Conservation (phyloP, 371 early-diverging fungal species). For the Lichtheimia ramosa region DNA sequence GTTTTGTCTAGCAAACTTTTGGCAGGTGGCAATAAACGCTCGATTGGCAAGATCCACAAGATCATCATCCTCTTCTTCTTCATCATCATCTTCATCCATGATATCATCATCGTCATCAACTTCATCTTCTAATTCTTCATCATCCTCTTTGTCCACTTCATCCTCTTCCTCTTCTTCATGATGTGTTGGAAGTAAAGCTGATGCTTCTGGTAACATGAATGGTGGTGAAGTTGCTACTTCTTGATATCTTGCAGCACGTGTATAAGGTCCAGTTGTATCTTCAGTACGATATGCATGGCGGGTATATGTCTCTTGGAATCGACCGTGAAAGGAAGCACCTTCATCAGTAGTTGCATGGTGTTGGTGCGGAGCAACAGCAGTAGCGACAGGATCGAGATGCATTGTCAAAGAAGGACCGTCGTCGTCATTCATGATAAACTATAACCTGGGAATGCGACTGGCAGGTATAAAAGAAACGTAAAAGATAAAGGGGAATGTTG, state of each 20-base stretch:
- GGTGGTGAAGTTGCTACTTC: neutral
- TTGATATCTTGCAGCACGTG: neutral
- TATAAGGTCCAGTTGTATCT: neutral
- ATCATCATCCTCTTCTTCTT: slow-evolving; percentile 9
- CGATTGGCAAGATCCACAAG: slow-evolving; percentile 37
- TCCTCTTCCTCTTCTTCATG: slow-evolving; percentile 6
- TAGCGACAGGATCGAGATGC: neutral
- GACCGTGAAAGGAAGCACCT: neutral
- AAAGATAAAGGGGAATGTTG: too few relatives aligned
- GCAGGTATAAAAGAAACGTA: neutral
- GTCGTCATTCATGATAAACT: neutral
- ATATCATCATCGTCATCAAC: slow-evolving; percentile 9
- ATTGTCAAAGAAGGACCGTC: neutral
- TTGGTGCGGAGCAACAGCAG: neutral
- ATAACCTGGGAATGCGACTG: neutral
- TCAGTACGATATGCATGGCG: slow-evolving; percentile 2
- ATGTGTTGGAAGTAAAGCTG: neutral
- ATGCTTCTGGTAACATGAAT: neutral
- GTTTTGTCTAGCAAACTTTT: slow-evolving; percentile 49
- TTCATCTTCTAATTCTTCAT: slow-evolving; percentile 6
- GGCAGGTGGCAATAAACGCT: slow-evolving; percentile 47
- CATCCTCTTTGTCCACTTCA: neutral
- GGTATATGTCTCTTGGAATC: slow-evolving; percentile 7
- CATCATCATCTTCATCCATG: neutral
- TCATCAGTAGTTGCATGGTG: neutral